phyloP scores from a whole-genome alignment of 768 basidiomycete genomes.

The Grammothele lineata region DNA sequence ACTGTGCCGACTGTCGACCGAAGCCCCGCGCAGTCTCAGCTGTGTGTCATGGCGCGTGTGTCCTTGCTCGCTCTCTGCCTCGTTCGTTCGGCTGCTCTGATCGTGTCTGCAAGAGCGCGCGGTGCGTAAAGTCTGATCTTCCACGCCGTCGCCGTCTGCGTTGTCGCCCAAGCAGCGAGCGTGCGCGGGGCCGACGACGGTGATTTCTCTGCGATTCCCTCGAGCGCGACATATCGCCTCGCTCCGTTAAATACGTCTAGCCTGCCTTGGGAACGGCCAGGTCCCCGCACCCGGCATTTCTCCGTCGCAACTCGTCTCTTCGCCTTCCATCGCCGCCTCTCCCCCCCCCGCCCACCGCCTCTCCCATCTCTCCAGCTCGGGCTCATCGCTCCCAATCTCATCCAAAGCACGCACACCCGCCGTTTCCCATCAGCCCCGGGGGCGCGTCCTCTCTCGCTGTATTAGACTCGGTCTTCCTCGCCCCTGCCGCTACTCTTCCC shows the following conservation, averaged over 20 bases:
- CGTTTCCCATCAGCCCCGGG: not conserved
- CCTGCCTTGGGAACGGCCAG: slow-evolving; percentile 4
- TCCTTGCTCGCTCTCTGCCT: too few relatives aligned
- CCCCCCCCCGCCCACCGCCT: not conserved
- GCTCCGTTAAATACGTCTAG: slow-evolving; percentile 2
- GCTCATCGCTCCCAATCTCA: slow-evolving; percentile 1
- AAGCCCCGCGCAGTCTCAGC: too few relatives aligned
- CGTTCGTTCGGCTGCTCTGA: too few relatives aligned
- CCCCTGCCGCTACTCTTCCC: not conserved
- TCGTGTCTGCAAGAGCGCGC: too few relatives aligned
- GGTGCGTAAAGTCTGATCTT: too few relatives aligned
- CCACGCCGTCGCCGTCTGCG: too few relatives aligned
- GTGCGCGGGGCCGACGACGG: slow-evolving; percentile 5
- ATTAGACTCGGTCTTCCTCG: not conserved
- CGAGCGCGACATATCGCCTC: slow-evolving; percentile 2
- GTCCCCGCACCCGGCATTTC: slow-evolving; percentile 10
- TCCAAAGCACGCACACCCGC: not conserved
- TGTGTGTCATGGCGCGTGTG: too few relatives aligned
- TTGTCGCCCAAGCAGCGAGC: not conserved
- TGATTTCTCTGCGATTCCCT: slow-evolving; percentile 18
- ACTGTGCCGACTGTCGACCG: too few relatives aligned
- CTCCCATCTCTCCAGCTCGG: too few relatives aligned
- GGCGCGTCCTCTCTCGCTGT: too few relatives aligned
- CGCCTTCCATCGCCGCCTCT: not conserved
- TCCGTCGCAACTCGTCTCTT: slow-evolving; percentile 2